Conservation (phyloP, 345 rosid species). For the Bruguiera sexangula region DNA sequence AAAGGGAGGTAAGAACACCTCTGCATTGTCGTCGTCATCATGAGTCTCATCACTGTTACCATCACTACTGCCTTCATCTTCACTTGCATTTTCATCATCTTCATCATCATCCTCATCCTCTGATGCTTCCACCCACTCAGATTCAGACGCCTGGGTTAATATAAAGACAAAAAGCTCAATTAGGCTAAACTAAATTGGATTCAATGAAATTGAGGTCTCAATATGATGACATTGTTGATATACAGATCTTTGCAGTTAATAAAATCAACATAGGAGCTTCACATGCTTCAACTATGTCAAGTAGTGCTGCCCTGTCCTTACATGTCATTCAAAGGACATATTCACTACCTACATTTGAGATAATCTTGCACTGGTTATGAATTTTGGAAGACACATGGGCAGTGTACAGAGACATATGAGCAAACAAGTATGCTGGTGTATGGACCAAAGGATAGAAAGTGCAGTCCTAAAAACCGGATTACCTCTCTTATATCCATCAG, state of each 20-base stretch:
- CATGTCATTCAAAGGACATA: no score
- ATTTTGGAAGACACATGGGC: no score
- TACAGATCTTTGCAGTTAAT: neutral
- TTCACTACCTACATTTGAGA: no score
- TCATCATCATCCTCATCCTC: conserved; percentile 83
- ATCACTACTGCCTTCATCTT: conserved; percentile 52
- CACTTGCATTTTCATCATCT: conserved; percentile 49
- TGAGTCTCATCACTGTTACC: conserved; percentile 50
- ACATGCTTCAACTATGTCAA: no score
- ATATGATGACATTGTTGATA: conserved; percentile 2
- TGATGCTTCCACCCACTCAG: conserved; percentile 85
- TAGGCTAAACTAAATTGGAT: conserved; percentile 10
- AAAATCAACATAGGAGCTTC: no score
- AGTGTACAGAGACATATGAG: no score
- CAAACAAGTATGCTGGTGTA: no score
- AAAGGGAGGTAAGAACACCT: conserved; percentile 31
- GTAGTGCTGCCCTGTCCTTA: no score
- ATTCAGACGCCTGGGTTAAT: conserved; percentile 66
- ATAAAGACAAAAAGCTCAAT: conserved; percentile 1
- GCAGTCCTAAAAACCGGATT: no score
- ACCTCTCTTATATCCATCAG: no score
- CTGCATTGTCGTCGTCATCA: conserved; percentile 43
- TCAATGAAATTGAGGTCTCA: conserved; percentile 10
- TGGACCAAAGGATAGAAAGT: no score
- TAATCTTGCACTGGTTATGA: no score